These are phyloP conservation scores for Grifola frondosa DNA, from an alignment of 1,284 basidiomycete genomes.

Conservation along the genomic window DNA sequence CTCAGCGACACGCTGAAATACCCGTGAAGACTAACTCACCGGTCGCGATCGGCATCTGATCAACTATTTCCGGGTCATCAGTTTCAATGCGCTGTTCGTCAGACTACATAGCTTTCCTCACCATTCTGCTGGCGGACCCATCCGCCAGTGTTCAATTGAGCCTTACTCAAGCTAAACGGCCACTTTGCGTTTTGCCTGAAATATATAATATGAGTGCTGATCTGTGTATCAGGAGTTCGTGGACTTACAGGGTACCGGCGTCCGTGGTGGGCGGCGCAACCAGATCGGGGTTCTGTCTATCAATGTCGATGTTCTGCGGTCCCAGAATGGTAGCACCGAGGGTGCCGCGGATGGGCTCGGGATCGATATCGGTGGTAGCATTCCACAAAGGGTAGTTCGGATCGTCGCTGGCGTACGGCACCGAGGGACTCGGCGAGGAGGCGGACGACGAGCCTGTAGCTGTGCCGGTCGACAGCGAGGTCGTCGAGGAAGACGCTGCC, in stretches of 20 bases:
- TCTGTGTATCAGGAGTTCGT: background rate
- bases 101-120: constrained; percentile 31
- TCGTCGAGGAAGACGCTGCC: background rate
- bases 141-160: constrained; percentile 63
- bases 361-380: constrained; percentile 22
- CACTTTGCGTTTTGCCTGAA: constrained; percentile 59
- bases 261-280: constrained; percentile 65
- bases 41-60: constrained; percentile 57
- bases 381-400: constrained; percentile 46
- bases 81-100: too few species aligned
- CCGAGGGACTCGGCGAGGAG: constrained; percentile 13
- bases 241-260: constrained; percentile 52
- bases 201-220: background rate
- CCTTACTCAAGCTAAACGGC: constrained; percentile 66
- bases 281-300: constrained; percentile 56
- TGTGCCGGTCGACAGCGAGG: constrained; percentile 3
- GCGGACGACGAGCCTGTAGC: constrained; percentile 5
- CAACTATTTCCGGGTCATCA: too few species aligned
- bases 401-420: constrained; percentile 45
- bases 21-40: constrained; percentile 34
- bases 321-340: constrained; percentile 55
- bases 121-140: constrained; percentile 70
- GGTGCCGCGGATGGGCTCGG: constrained; percentile 36
- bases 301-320: constrained; percentile 49
- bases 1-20: too few species aligned